phyloP scores from a whole-genome alignment of 441 rosid species.

The Bocquillonia castaneifolia region DNA sequence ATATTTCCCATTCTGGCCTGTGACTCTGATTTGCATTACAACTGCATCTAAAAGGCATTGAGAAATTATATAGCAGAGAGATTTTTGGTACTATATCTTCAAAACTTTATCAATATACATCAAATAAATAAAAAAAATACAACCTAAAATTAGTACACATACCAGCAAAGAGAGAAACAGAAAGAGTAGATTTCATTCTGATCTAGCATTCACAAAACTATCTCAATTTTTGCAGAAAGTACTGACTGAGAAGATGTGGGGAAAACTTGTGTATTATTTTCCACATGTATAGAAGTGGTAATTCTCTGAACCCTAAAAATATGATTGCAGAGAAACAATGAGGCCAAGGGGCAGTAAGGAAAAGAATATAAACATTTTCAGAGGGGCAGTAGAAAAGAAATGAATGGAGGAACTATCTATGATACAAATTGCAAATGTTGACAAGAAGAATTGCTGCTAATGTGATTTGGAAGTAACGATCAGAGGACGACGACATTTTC shows the following conservation, averaged over 20 bases:
- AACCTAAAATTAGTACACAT: neutral
- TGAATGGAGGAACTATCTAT: constrained; percentile 25
- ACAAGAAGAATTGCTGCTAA: constrained; percentile 5
- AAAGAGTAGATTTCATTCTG: neutral
- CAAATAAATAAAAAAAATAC: neutral
- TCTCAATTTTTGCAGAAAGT: constrained; percentile 15
- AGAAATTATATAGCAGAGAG: neutral
- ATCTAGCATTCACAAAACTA: constrained; percentile 3
- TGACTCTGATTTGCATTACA: too few relatives aligned
- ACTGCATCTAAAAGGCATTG: neutral
- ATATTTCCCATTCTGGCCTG: too few relatives aligned
- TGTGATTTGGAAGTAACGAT: constrained; percentile 14
- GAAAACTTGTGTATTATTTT: constrained; percentile 19
- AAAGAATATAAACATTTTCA: constrained; percentile 21
- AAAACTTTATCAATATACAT: neutral
- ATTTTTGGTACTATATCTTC: neutral
- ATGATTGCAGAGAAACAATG: constrained; percentile 36
- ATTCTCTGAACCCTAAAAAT: constrained; percentile 43
- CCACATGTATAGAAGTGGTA: constrained; percentile 17
- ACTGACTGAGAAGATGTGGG: neutral
- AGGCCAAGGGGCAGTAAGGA: constrained; percentile 11
- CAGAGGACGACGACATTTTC: constrained; percentile 13
- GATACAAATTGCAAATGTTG: constrained; percentile 30
- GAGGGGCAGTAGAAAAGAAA: neutral
- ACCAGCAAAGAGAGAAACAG: neutral